Evolutionary conservation across 495 filamentous ascomycete species (phyloP).

Genomic region (Hypoxylon fragiforme): DNA sequence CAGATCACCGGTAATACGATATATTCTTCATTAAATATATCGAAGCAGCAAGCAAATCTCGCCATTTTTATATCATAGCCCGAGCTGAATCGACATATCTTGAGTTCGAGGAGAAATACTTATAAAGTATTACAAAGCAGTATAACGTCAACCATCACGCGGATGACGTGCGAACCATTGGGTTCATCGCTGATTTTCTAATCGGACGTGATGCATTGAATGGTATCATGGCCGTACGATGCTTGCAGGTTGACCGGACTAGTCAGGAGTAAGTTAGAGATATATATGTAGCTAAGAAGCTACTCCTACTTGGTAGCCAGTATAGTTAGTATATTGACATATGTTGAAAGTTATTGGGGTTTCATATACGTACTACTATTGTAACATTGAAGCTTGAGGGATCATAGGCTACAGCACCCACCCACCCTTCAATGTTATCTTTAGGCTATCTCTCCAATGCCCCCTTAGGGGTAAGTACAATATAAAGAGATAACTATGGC

Average conservation of each 20-base stretch:
- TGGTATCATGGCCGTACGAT: constrained; percentile 24
- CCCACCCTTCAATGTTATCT: too few species aligned
- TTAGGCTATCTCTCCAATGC: too few species aligned
- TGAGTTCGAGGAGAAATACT: constrained; percentile 1
- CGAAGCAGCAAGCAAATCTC: not conserved
- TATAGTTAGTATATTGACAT: too few species aligned
- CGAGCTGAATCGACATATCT: not conserved
- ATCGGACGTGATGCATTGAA: constrained; percentile 11
- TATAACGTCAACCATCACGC: constrained; percentile 36
- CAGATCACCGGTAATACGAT: not conserved
- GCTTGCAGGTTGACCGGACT: not conserved
- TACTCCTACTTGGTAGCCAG: not conserved
- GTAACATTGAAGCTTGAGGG: too few species aligned
- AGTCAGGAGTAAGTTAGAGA: not conserved
- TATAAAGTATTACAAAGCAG: constrained; percentile 30
- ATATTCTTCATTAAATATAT: not conserved
- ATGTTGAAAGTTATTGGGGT: too few species aligned
- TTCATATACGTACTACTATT: too few species aligned
- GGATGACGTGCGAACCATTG: constrained; percentile 30
- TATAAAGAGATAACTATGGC: too few species aligned
- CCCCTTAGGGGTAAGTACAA: too few species aligned
- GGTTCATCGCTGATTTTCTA: constrained; percentile 1
- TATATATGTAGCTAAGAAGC: not conserved
- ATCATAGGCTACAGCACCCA: too few species aligned
- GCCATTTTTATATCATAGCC: not conserved